A percentile compares a stretch with the other conserved stretches of the same genome.
phyloP scores from a whole-genome alignment of 163 green algal genomes.

The Chloroidium sp. region DNA sequence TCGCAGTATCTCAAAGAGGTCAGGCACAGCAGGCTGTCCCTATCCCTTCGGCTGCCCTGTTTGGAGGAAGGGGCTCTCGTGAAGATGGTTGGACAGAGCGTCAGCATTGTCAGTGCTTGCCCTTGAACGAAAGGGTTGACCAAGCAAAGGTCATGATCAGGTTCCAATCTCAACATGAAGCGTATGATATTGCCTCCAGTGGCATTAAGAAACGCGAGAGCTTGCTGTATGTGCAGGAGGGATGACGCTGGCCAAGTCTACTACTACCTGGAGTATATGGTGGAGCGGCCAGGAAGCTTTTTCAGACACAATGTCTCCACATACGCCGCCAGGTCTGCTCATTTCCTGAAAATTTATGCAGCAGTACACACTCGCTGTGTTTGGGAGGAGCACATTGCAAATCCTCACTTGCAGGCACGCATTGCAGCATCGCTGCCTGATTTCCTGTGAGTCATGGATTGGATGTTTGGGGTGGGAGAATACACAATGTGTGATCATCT shows the following conservation, averaged over 20 bases:
- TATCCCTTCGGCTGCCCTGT: neutral
- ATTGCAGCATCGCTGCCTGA: neutral
- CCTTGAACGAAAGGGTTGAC: too few relatives aligned
- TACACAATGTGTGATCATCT: neutral
- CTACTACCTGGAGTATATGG: constrained; percentile 67
- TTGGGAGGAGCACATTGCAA: too few relatives aligned
- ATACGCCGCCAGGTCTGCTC: constrained; percentile 26
- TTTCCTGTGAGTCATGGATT: neutral
- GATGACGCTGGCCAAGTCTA: constrained; percentile 47
- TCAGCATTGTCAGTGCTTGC: too few relatives aligned
- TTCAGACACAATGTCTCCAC: constrained; percentile 68
- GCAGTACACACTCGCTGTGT: too few relatives aligned
- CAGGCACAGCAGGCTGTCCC: neutral
- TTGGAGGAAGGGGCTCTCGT: too few relatives aligned
- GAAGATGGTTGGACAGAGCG: too few relatives aligned
- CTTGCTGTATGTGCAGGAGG: constrained; percentile 12
- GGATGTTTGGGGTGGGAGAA: neutral
- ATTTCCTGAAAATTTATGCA: neutral
- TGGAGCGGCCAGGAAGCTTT: constrained; percentile 35
- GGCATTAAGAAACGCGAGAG: neutral
- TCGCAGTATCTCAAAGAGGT: neutral
- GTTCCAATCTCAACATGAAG: too few relatives aligned
- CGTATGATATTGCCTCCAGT: too few relatives aligned
- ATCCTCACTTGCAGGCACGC: neutral
- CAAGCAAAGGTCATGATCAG: too few relatives aligned